phyloP scores from a whole-genome alignment of 2,329 filamentous ascomycete genomes.

The Phialemoniopsis sp. region DNA sequence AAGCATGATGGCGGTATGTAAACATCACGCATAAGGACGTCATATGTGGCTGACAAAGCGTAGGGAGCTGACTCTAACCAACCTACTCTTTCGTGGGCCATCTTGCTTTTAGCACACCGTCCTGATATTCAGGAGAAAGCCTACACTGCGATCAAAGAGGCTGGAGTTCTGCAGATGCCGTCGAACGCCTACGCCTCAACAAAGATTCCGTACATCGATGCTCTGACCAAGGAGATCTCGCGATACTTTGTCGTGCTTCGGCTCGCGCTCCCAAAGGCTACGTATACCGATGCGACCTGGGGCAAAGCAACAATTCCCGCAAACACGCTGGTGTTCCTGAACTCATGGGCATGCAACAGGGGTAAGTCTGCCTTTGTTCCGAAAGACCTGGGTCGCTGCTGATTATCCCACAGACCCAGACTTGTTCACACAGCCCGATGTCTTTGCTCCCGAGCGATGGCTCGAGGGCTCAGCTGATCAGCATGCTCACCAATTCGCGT shows the following conservation, averaged over 20 bases:
- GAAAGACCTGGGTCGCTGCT: too few relatives aligned
- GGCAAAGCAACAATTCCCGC: slow-evolving; percentile 64
- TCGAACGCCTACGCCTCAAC: slow-evolving; percentile 68
- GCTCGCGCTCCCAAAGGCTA: slow-evolving; percentile 69
- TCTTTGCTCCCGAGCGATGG: too few relatives aligned
- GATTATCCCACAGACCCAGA: too few relatives aligned
- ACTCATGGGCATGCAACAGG: slow-evolving; percentile 19
- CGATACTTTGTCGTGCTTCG: slow-evolving; percentile 78
- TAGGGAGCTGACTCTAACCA: not conserved
- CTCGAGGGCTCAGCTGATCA: slow-evolving; percentile 72
- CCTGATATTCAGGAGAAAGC: slow-evolving; percentile 61
- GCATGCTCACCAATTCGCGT: slow-evolving; percentile 64
- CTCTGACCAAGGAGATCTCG: slow-evolving; percentile 73
- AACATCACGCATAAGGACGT: not conserved
- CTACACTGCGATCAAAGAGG: slow-evolving; percentile 58
- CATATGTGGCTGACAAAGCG: not conserved
- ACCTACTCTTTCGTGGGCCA: slow-evolving; percentile 60
- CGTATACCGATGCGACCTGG: slow-evolving; percentile 69
- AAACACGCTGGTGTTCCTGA: slow-evolving; percentile 77
- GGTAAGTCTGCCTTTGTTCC: too few relatives aligned
- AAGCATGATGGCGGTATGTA: slow-evolving; percentile 2
- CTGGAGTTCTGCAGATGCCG: too few relatives aligned
- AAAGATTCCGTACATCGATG: slow-evolving; percentile 72
- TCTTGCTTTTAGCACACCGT: slow-evolving; percentile 54
- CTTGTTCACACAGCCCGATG: too few relatives aligned